Evolutionary conservation across 352 stramenopile species (phyloP), one percentile per base, ranked within the genome.

Genomic region (Phytophthora ohioensis): DNA sequence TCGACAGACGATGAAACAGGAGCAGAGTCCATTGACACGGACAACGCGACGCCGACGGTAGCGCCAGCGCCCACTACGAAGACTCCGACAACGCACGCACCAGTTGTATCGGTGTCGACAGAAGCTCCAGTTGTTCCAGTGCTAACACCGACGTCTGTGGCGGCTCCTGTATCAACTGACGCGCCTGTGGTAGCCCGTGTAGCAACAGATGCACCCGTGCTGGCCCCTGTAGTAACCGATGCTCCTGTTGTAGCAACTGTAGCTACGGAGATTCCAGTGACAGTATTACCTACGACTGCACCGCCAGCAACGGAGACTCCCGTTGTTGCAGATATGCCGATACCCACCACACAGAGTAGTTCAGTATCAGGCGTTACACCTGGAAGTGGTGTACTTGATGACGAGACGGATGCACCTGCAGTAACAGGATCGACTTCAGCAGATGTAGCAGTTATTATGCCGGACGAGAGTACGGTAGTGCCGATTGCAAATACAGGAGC

Each of bases 371-470:
- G 27, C 2, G 17, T 34, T 6, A 11, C 27, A 12, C 45, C 43
- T 11, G 45, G 56, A 31, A 56, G 31, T 10, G 21, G 13, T 1
- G 6, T 58, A 42, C 21, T 47, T 5, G 41, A 64, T 9, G 47
- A 54, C 12, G 8, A n/a, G 32, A 69, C 53, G 3, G 59, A 67
- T 8, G 47, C 57, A 6, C 12, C 68, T 10, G 46, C 54, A 54
- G 10, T 45, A 59, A 27, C 52, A 8, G 61, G 43, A 56, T 71
- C 69, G 7, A 63, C 30, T 11, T 67, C 62, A 10, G 32, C 41
- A 34, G 70, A 76, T 41, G 42, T 54, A 49, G 62, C 38, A 5
- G 57, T 75, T 17, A 49, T 64, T 61, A 30, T 49, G 34, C 42
- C 66, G 34, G 54, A 59, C 11, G 55, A 67, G 30, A 59, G 52